Percentiles rank a stretch among this genome's conserved stretches.
Conservation (phyloP, 2,329 filamentous ascomycete species). For the Graphium sp. region DNA sequence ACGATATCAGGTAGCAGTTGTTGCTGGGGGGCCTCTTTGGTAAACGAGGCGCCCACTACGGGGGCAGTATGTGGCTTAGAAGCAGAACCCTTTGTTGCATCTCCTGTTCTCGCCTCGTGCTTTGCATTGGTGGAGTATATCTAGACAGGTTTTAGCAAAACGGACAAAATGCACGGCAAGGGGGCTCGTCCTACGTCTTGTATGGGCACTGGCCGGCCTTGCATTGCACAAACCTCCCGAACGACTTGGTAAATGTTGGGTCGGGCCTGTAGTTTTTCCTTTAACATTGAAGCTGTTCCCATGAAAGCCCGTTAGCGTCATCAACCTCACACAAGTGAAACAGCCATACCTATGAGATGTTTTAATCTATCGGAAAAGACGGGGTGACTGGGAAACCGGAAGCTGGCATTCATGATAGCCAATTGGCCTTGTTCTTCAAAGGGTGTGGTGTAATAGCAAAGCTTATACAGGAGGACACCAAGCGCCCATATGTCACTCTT, state of each 20-base stretch:
- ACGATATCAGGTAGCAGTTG: conserved; percentile 73
- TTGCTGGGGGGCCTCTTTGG: conserved; percentile 54
- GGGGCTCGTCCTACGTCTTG: conserved; percentile 51
- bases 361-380: conserved; percentile 81
- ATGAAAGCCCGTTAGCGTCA: background rate
- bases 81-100: conserved; percentile 35
- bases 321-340: background rate
- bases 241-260: conserved; percentile 94
- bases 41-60: conserved; percentile 65
- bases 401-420: conserved; percentile 90
- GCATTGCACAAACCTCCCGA: conserved; percentile 74
- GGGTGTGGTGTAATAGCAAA: conserved; percentile 97
- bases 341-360: conserved; percentile 60
- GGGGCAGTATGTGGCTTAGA: conserved; percentile 35
- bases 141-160: conserved; percentile 20
- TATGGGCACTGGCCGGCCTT: conserved; percentile 71
- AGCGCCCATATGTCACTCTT: conserved; percentile 98
- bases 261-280: conserved; percentile 58
- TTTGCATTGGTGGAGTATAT: conserved; percentile 52
- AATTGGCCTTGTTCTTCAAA: conserved; percentile 97
- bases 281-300: conserved; percentile 64
- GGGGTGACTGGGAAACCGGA: conserved; percentile 78
- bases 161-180: background rate
- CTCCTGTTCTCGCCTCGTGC: conserved; percentile 38
- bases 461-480: conserved; percentile 87